Evolutionary conservation across 768 basidiomycete genomes (phyloP), one percentile per base, ranked within the genome.

Genomic region (Leccinum obscurum): DNA sequence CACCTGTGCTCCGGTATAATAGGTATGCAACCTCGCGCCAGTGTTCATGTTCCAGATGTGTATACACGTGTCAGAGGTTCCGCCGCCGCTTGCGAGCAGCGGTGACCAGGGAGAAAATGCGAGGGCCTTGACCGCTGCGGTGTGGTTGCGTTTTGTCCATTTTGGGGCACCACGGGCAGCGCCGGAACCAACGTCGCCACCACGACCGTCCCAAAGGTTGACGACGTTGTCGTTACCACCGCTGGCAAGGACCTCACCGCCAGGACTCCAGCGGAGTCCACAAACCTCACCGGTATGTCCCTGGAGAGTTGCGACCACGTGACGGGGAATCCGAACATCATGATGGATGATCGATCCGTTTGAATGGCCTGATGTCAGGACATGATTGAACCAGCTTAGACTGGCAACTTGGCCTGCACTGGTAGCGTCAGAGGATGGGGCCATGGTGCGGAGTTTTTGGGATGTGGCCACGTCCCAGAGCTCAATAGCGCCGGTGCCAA

Each of bases 201-300:
- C 78, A 57, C 92, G 82, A 6, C 89, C 92, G 66, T 99, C 96
- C 96, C 96, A 99, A 54, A 97, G 89, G 69, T 97, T 96, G 56
- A 98, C 95, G 20, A 97, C 94, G 64, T 98, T 98, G 74, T 98
- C 97, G 70, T 98, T 97, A 0, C 95, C 96, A 2, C 96, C 96
- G 64, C 92, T 94, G 0, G 96, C 96, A 24, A 99, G 81, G 20
- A 96, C 78, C 72, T 94, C 89, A 0, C 95, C 93, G 65, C 95
- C 95, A 2, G 80, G 70, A 51, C 95, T 80, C 95, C 95, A 98
- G 59, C 87, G 88, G 55, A 98, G 70, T 3, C 95, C 94, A 70
- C 95, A 98, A 13, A 97, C 92, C 72, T 98, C 96, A 0, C 92
- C 94, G 0, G 85, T 87, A 68, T 99, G 96, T 0, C 95, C 95